phyloP scores from a whole-genome alignment of 352 stramenopile species.

The Blastocystis sp. region DNA sequence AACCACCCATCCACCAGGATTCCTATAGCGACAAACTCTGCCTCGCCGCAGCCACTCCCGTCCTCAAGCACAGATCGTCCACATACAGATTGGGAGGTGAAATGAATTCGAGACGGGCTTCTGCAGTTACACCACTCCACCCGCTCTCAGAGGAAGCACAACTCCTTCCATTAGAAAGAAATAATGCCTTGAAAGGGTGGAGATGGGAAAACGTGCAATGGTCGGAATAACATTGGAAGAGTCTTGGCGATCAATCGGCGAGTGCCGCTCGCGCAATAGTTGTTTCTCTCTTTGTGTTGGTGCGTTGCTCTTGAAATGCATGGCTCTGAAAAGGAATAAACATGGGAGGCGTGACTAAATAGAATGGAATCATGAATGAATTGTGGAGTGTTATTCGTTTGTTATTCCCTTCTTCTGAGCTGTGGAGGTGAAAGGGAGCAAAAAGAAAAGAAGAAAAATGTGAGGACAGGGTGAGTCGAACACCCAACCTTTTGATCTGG shows the following conservation, averaged over 20 bases:
- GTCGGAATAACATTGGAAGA: not conserved
- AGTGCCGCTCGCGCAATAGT: not conserved
- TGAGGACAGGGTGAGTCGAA: constrained; percentile 66
- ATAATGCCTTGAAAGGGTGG: constrained; percentile 35
- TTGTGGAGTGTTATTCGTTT: too few species aligned
- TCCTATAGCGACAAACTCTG: constrained; percentile 49
- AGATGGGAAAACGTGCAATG: constrained; percentile 31
- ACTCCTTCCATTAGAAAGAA: constrained; percentile 14
- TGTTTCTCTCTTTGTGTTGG: not conserved
- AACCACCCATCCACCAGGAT: constrained; percentile 36
- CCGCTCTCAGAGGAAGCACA: not conserved
- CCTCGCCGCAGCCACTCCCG: not conserved
- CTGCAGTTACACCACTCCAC: not conserved
- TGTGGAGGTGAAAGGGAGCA: not conserved
- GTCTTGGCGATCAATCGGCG: not conserved
- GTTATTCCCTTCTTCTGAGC: too few species aligned
- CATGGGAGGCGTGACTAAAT: not conserved
- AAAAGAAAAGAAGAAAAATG: constrained; percentile 30
- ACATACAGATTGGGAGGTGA: not conserved
- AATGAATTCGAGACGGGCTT: not conserved
- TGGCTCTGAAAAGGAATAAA: too few species aligned
- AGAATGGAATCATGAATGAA: not conserved
- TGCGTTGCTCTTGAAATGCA: too few species aligned
- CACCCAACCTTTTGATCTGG: constrained; percentile 68
- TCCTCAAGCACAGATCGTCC: not conserved